These are phyloP conservation scores for Elaeis guineensis DNA, from an alignment of 176 grass and related monocot genomes.

Conservation along the genomic window DNA sequence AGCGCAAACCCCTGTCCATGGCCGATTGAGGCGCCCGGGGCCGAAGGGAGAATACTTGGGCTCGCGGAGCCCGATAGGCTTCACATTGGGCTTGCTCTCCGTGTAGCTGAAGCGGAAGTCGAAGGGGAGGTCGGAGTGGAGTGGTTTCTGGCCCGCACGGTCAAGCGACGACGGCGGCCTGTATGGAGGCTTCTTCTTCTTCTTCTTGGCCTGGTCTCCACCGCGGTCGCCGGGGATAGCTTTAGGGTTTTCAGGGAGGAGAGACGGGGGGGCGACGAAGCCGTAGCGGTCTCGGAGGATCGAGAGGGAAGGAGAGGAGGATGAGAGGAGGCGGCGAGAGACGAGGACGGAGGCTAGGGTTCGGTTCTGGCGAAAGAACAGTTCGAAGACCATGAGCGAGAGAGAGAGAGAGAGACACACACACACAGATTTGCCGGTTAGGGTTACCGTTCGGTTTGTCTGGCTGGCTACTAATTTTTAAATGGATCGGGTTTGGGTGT, in stretches of 20 bases:
- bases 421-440: too few relatives aligned
- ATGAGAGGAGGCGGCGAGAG: slow-evolving; percentile 4
- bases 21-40: slow-evolving; percentile 67
- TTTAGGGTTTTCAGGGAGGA: slow-evolving; percentile 14
- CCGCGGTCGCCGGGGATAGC: neutral
- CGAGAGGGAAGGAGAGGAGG: slow-evolving; percentile 22
- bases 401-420: too few relatives aligned
- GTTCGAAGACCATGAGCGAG: slow-evolving; percentile 13
- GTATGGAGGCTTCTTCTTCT: slow-evolving; percentile 41
- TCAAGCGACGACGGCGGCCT: slow-evolving; percentile 43
- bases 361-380: slow-evolving; percentile 16
- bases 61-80: slow-evolving; percentile 72
- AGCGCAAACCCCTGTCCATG: slow-evolving; percentile 70
- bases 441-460: too few relatives aligned
- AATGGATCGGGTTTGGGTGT: too few relatives aligned
- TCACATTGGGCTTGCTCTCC: slow-evolving; percentile 44
- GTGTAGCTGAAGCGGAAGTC: slow-evolving; percentile 97
- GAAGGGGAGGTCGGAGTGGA: slow-evolving; percentile 64
- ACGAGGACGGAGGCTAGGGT: slow-evolving; percentile 32
- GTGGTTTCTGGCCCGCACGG: slow-evolving; percentile 22
- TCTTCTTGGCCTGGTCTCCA: slow-evolving; percentile 24
- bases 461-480: too few relatives aligned
- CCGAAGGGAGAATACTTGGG: slow-evolving; percentile 92
- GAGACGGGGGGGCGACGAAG: slow-evolving; percentile 55
- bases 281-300: slow-evolving; percentile 53